Base-by-base conservation (phyloP, 192 early-diverging fungal species). In the Diversispora epigaea region DNA sequence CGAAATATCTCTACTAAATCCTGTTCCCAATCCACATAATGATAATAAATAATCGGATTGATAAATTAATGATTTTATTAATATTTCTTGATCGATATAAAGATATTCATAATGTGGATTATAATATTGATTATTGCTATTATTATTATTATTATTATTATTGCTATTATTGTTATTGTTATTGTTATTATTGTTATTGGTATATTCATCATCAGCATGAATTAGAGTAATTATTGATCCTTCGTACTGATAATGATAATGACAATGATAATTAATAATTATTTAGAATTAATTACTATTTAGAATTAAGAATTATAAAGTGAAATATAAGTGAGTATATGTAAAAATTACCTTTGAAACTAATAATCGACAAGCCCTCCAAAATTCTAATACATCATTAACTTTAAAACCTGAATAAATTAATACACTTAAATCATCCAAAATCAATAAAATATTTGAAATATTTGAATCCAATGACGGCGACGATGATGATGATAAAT, bases 1-100 rank as follows among this genome's bases (percentile, higher is more conserved):
- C 57, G 86, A 86, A 6, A 89, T 83, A 65, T 89, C 87, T 52
- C 82, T 84, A 64, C 84, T 83, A 46, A 83, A 78, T 44, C 87
- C 87, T 55, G 86, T 85, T 61, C 78, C 78, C 6, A 89, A 78
- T 3, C 80, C 80, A 32, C 83, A 77, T 17, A 86, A 83, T 55
- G 84, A 80, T 25, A 89, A 68, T 3, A 87, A 79, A 68, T 86
- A 70, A 22, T 89, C 83, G 0, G 84, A 80, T 41, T 77, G 72
- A 39, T 82, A 82, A 41, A 86, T 68, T 21, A 87, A 73, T 14
- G 80, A 81, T 32, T 82, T 85, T 4, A 86, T 82, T 60, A 88
- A 83, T 14, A 77, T 79, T 61, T 84, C 80, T 19, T 71, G 77
- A 10, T 85, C 82, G 11, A 46, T 19, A 32, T 32, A 32, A 32